A percentile compares a stretch with the other conserved stretches of the same genome.
phyloP scores from a whole-genome alignment of 2,329 filamentous ascomycete genomes.

The Metarhizium anisopliae region DNA sequence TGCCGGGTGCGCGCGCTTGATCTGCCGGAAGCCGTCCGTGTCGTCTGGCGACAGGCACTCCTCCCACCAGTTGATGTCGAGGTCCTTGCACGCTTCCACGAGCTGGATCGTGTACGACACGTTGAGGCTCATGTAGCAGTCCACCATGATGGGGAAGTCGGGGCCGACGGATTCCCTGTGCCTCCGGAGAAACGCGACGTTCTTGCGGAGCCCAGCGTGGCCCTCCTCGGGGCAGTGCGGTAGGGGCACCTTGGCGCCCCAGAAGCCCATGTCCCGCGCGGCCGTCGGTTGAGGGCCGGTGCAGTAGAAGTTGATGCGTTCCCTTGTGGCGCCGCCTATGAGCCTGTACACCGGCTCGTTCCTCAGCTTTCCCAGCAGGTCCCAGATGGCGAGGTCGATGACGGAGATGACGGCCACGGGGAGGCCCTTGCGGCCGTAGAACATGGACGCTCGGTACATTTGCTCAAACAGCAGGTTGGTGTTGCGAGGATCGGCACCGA shows the following conservation, averaged over 20 bases:
- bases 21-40: constrained; percentile 78
- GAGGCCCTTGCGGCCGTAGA: constrained; percentile 89
- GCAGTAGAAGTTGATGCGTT: constrained; percentile 86
- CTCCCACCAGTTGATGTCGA: constrained; percentile 97
- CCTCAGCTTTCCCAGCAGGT: constrained; percentile 81
- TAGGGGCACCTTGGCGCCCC: constrained; percentile 80
- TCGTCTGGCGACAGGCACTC: constrained; percentile 89
- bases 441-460: constrained; percentile 95
- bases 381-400: constrained; percentile 88
- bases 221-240: constrained; percentile 88
- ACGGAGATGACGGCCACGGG: constrained; percentile 88
- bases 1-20: constrained; percentile 84
- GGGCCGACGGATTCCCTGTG: constrained; percentile 79
- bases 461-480: constrained; percentile 91
- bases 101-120: constrained; percentile 89
- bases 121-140: constrained; percentile 95
- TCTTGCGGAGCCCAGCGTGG: constrained; percentile 72
- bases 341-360: constrained; percentile 92
- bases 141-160: constrained; percentile 88
- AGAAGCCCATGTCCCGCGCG: constrained; percentile 81
- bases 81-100: constrained; percentile 70
- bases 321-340: constrained; percentile 81
- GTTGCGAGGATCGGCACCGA: constrained; percentile 82
- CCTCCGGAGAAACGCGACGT: constrained; percentile 78
- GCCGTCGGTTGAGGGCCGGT: constrained; percentile 77